A percentile compares a stretch with the other conserved stretches of the same genome.
Conservation (phyloP, 352 stramenopile species). For the Globisporangium paddicum region DNA sequence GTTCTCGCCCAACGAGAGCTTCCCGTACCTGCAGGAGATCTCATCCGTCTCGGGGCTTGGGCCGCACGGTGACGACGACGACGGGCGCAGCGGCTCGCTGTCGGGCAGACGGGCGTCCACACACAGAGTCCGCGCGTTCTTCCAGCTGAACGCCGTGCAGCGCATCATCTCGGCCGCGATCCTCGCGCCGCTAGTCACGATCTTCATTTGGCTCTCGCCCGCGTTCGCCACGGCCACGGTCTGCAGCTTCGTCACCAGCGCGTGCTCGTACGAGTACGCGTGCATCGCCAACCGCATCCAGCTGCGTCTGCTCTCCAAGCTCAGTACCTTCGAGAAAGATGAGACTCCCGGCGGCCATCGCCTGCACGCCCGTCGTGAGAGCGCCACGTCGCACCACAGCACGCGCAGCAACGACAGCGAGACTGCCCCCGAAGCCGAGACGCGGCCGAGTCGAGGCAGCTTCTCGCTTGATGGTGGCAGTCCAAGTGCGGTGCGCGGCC, state of each 20-base stretch:
- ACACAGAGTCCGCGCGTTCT: constrained; percentile 9
- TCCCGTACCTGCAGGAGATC: constrained; percentile 9
- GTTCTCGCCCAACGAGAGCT: constrained; percentile 10
- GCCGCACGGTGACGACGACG: neutral
- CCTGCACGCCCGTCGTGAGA: constrained; percentile 4
- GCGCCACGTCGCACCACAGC: constrained; percentile 25
- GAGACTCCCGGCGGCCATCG: neutral
- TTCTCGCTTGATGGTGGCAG: neutral
- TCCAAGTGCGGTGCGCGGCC: neutral
- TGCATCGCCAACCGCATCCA: constrained; percentile 70
- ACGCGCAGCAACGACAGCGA: constrained; percentile 22
- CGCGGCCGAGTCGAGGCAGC: neutral
- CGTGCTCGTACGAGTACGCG: constrained; percentile 72
- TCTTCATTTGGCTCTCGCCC: constrained; percentile 74
- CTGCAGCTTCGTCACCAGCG: constrained; percentile 57
- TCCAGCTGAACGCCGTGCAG: constrained; percentile 50
- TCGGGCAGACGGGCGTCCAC: neutral
- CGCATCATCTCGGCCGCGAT: constrained; percentile 55
- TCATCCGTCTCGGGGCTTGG: neutral
- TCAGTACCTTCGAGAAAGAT: constrained; percentile 23
- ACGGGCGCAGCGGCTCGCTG: neutral
- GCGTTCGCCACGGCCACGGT: constrained; percentile 61
- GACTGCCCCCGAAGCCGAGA: neutral
- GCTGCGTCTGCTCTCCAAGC: constrained; percentile 30
- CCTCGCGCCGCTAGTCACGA: constrained; percentile 53